Evolutionary conservation across 495 filamentous ascomycete genomes (phyloP).

Genomic region (Xeromyces bisporus): DNA sequence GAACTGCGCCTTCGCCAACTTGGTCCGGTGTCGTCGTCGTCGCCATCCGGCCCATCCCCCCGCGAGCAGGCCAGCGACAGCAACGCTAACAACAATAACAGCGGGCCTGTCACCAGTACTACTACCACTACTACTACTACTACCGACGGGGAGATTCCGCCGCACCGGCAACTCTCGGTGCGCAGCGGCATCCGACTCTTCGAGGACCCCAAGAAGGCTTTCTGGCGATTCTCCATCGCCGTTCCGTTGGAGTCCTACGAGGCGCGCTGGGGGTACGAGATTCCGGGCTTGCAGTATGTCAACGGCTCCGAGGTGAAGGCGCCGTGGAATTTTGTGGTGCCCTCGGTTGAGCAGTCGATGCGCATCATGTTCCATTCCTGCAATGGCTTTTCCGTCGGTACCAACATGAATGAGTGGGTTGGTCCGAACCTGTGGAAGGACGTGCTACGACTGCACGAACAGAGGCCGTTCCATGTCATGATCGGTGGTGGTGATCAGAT

Average conservation of each 20-base stretch:
- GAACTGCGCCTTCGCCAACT: slow-evolving; percentile 30
- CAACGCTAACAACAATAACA: no score
- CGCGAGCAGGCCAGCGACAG: no score
- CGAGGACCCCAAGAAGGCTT: slow-evolving; percentile 56
- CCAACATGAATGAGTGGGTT: slow-evolving; percentile 68
- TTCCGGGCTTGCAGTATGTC: slow-evolving; percentile 23
- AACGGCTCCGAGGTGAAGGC: slow-evolving; percentile 21
- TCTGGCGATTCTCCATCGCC: slow-evolving; percentile 61
- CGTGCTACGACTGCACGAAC: slow-evolving; percentile 49
- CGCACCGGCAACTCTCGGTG: slow-evolving; percentile 7
- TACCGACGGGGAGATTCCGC: no score
- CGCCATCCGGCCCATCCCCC: slow-evolving; percentile 2
- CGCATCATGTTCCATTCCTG: slow-evolving; percentile 91
- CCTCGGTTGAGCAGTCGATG: slow-evolving; percentile 69
- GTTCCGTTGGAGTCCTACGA: slow-evolving; percentile 31
- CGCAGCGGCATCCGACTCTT: slow-evolving; percentile 53
- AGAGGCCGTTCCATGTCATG: slow-evolving; percentile 83
- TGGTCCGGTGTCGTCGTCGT: slow-evolving; percentile 17
- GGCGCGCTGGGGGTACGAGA: slow-evolving; percentile 32
- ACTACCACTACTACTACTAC: no score
- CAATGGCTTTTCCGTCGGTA: slow-evolving; percentile 91
- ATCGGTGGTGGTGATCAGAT: slow-evolving; percentile 92
- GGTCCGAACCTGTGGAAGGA: slow-evolving; percentile 85
- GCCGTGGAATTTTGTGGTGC: slow-evolving; percentile 50
- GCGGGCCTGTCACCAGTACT: no score